Evolutionary conservation across 805 yeast genomes (phyloP).

Genomic region (Monosporozyma aquatica): DNA sequence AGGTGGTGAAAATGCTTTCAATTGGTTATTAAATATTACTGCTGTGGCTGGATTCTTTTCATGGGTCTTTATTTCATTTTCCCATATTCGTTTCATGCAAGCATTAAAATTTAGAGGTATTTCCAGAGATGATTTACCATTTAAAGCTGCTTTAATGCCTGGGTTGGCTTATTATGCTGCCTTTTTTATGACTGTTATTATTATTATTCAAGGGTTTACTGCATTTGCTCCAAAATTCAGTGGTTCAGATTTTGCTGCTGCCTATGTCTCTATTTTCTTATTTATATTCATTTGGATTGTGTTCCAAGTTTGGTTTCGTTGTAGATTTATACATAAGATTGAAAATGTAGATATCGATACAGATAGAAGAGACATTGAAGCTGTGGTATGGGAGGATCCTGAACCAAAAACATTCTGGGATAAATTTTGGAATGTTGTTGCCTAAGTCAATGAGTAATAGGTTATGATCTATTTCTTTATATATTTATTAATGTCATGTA

Average conservation of each 20-base stretch:
- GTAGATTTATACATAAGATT: slow-evolving; percentile 34
- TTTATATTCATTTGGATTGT: slow-evolving; percentile 45
- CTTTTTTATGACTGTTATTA: slow-evolving; percentile 41
- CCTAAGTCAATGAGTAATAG: too few relatives aligned
- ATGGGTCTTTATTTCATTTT: slow-evolving; percentile 56
- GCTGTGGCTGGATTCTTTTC: slow-evolving; percentile 69
- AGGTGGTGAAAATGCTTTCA: slow-evolving; percentile 50
- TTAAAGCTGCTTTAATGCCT: slow-evolving; percentile 62
- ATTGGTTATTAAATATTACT: slow-evolving; percentile 68
- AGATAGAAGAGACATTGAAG: slow-evolving; percentile 55
- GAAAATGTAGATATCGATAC: slow-evolving; percentile 36
- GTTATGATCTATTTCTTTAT: neutral
- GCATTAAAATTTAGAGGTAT: slow-evolving; percentile 56
- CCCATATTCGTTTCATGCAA: slow-evolving; percentile 63
- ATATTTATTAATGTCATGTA: neutral
- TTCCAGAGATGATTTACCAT: slow-evolving; percentile 61
- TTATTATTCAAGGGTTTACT: slow-evolving; percentile 59
- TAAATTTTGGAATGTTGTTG: slow-evolving; percentile 42
- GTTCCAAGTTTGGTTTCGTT: slow-evolving; percentile 44
- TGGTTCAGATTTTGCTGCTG: slow-evolving; percentile 52
- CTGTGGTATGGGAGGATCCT: slow-evolving; percentile 48
- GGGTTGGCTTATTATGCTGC: slow-evolving; percentile 52
- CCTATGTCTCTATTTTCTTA: slow-evolving; percentile 57
- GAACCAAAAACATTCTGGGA: slow-evolving; percentile 43
- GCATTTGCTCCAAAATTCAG: slow-evolving; percentile 44